Evolutionary conservation across 169 alveolate species (phyloP).

Genomic region (Eimeria sp.): DNA sequence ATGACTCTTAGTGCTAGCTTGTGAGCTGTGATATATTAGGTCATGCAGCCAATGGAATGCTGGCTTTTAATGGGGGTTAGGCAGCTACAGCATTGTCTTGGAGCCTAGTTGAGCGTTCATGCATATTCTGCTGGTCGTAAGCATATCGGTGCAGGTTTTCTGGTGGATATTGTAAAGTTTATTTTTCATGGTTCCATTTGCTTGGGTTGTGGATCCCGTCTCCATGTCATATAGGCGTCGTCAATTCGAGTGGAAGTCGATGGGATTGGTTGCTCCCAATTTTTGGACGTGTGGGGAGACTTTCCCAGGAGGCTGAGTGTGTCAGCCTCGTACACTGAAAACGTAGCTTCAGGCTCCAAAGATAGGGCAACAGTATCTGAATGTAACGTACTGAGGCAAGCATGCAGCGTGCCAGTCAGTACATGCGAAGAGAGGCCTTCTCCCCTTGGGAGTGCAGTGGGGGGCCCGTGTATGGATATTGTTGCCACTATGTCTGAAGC

Average conservation of each 20-base stretch:
- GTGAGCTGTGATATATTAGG: not conserved
- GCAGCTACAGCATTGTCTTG: not conserved
- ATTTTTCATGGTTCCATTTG: not conserved
- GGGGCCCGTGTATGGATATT: slow-evolving; percentile 49
- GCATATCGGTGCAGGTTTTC: not conserved
- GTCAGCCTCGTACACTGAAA: not conserved
- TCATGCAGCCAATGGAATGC: not conserved
- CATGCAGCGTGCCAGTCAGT: not conserved
- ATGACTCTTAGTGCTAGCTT: not conserved
- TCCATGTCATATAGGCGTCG: slow-evolving; percentile 9
- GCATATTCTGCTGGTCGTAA: not conserved
- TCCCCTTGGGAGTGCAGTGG: not conserved
- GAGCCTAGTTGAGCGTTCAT: not conserved
- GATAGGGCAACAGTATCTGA: not conserved
- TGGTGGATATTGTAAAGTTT: not conserved
- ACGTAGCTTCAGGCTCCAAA: not conserved
- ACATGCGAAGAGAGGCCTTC: slow-evolving; percentile 12
- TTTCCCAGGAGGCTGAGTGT: slow-evolving; percentile 38
- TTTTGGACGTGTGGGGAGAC: slow-evolving; percentile 62
- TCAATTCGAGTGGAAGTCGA: slow-evolving; percentile 66
- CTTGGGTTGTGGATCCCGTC: not conserved
- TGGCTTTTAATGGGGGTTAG: not conserved
- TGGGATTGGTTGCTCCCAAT: slow-evolving; percentile 46
- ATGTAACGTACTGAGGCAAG: not conserved
- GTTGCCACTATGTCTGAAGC: slow-evolving; percentile 45